Evolutionary conservation across 2,329 filamentous ascomycete genomes (phyloP), one percentile per base, ranked within the genome.

Genomic region (Xenoacremonium recifei): DNA sequence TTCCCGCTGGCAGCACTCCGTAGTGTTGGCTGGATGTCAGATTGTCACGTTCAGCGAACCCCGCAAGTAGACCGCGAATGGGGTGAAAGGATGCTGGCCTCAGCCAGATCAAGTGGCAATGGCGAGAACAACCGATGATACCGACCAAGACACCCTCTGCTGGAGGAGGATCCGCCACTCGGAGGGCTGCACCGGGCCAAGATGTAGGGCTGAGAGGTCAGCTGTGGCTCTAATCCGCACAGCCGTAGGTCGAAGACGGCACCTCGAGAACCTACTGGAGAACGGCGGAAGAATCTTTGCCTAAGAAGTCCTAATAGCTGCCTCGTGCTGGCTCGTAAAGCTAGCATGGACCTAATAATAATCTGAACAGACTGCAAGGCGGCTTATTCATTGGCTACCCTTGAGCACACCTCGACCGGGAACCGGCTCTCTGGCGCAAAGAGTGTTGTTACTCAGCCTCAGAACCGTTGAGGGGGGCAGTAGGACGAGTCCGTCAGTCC

Each of bases 161-260:
- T n/a, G n/a, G n/a, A 33, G 23, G 27, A 33, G 31, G 44, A 35
- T 44, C 42, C 40, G 40, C 44, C 44, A 44, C 37, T 30, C 23
- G 25, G 30, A 25, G 35, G 21, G 27, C 27, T 17, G 29, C 21
- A 20, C 35, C 12, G 27, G 21, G 25, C 19, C 33, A 37, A 40
- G 33, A 38, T 40, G 41, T 54, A 57, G 50, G 54, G 51, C 54
- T 55, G 51, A 57, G 33, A 35, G 46, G 45, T 55, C 48, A 55
- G 50, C 49, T 54, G 45, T 42, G 49, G 29, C 40, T 37, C 40
- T 40, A 39, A 35, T 17, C 35, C 27, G n/a, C 35, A 36, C 33
- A n/a, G n/a, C n/a, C n/a, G n/a, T n/a, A n/a, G n/a, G n/a, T n/a
- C n/a, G n/a, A n/a, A n/a, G n/a, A n/a, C n/a, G n/a, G n/a, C n/a